These are phyloP conservation scores for Chaetothyriales sp. DNA, from an alignment of 2,329 filamentous ascomycete species.

Conservation along the genomic window DNA sequence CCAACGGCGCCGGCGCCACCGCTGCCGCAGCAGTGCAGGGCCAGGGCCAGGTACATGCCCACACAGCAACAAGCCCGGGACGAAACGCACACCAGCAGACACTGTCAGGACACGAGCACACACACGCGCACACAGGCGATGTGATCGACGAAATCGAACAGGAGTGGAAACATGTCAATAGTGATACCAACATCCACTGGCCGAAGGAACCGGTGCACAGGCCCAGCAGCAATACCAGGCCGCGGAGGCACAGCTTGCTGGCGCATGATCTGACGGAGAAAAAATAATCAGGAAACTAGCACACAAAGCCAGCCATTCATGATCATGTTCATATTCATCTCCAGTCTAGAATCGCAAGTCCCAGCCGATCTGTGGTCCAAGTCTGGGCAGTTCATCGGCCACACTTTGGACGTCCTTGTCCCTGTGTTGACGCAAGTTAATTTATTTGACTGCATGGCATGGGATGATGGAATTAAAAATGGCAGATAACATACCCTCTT, in stretches of 20 bases:
- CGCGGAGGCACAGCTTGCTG: background rate
- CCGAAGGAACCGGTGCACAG: background rate
- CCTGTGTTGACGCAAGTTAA: conserved; percentile 60
- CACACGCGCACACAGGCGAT: background rate
- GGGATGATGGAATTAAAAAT: too few relatives aligned
- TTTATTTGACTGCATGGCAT: too few relatives aligned
- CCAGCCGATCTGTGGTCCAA: conserved; percentile 77
- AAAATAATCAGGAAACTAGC: background rate
- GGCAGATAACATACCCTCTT: too few relatives aligned
- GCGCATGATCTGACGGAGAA: background rate
- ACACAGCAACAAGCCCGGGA: too few relatives aligned
- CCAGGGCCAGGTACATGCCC: background rate
- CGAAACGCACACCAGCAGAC: too few relatives aligned
- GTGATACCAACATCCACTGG: background rate
- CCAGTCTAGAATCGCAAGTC: conserved; percentile 42
- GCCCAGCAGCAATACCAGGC: background rate
- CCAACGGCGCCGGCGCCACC: background rate
- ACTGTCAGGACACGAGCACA: too few relatives aligned
- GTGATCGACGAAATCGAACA: background rate
- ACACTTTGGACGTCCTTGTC: conserved; percentile 99
- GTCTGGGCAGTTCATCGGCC: conserved; percentile 74
- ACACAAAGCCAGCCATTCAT: too few relatives aligned
- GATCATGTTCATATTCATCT: too few relatives aligned
- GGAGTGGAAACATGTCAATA: background rate
- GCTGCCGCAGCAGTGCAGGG: too few relatives aligned